These are phyloP conservation scores for Lumnitzera racemosa DNA, from an alignment of 345 rosid genomes.

Conservation along the genomic window DNA sequence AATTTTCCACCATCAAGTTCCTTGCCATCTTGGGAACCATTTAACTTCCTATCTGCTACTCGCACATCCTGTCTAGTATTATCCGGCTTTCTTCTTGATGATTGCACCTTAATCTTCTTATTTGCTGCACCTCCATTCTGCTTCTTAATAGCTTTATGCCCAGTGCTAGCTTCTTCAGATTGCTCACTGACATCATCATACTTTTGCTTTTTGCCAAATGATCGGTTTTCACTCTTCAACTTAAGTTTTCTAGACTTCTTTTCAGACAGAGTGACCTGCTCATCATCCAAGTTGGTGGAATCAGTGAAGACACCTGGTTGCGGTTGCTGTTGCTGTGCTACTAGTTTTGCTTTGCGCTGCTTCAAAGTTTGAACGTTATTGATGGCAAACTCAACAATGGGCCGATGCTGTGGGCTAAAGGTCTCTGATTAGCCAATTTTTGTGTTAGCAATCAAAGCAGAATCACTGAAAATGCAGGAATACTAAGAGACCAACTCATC, in stretches of 20 bases:
- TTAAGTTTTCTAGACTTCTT: slow-evolving; percentile 37
- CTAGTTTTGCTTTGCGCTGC: slow-evolving; percentile 45
- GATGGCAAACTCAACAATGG: slow-evolving; percentile 76
- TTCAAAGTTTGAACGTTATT: slow-evolving; percentile 72
- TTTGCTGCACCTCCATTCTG: slow-evolving; percentile 21
- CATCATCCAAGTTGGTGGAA: slow-evolving; percentile 19
- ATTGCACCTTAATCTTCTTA: slow-evolving; percentile 14
- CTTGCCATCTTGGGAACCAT: slow-evolving; percentile 9
- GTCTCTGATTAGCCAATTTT: slow-evolving; percentile 35
- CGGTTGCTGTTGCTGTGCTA: slow-evolving; percentile 30
- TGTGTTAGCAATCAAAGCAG: background rate
- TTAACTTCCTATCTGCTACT: slow-evolving; percentile 21
- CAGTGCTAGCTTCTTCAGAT: slow-evolving; percentile 12
- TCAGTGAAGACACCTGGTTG: slow-evolving; percentile 26
- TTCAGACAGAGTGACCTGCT: slow-evolving; percentile 12
- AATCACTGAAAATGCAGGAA: background rate
- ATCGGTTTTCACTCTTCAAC: slow-evolving; percentile 25
- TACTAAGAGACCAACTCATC: background rate
- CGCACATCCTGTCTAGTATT: slow-evolving; percentile 8
- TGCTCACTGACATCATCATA: slow-evolving; percentile 13
- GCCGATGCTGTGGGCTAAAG: slow-evolving; percentile 74
- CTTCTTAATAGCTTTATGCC: slow-evolving; percentile 24
- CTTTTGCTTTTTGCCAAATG: slow-evolving; percentile 4
- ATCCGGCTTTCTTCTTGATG: slow-evolving; percentile 13
- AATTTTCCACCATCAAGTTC: slow-evolving; percentile 13